Conservation (phyloP, 345 rosid species). For the Euphorbia peplus region DNA sequence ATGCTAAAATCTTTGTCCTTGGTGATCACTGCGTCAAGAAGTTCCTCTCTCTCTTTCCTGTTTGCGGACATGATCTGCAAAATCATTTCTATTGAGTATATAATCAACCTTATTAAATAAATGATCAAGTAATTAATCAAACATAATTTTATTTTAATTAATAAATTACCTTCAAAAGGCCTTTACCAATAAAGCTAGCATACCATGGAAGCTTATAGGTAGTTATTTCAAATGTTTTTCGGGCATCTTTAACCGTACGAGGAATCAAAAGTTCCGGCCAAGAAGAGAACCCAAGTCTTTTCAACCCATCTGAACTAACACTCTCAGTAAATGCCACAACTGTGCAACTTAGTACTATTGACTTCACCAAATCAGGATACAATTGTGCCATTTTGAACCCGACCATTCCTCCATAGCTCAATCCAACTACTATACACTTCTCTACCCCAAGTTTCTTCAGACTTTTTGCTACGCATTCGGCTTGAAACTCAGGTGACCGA, state of each 20-base stretch:
- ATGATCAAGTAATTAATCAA: no score
- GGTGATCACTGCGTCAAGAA: slow-evolving; percentile 11
- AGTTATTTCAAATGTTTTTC: slow-evolving; percentile 7
- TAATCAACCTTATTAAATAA: no score
- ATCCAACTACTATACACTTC: slow-evolving; percentile 38
- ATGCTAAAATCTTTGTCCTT: slow-evolving; percentile 10
- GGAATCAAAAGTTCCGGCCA: slow-evolving; percentile 44
- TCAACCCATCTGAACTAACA: slow-evolving; percentile 2
- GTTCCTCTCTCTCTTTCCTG: slow-evolving; percentile 20
- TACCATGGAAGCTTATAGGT: slow-evolving; percentile 16
- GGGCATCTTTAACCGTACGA: slow-evolving; percentile 14
- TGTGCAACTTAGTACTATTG: slow-evolving; percentile 33
- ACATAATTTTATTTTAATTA: no score
- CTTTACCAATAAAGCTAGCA: slow-evolving; percentile 26
- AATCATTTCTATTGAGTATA: not conserved
- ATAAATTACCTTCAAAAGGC: slow-evolving; percentile 30
- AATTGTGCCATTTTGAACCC: slow-evolving; percentile 44
- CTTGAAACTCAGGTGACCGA: slow-evolving; percentile 41
- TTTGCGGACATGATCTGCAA: slow-evolving; percentile 9
- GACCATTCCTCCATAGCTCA: slow-evolving; percentile 47
- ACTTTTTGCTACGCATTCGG: slow-evolving; percentile 36
- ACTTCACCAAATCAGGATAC: slow-evolving; percentile 38
- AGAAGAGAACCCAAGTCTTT: slow-evolving; percentile 26
- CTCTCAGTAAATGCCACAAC: slow-evolving; percentile 41
- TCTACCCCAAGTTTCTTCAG: slow-evolving; percentile 39